These are phyloP conservation scores for Thelonectria blattea DNA, from an alignment of 2,329 filamentous ascomycete species.

Conservation along the genomic window DNA sequence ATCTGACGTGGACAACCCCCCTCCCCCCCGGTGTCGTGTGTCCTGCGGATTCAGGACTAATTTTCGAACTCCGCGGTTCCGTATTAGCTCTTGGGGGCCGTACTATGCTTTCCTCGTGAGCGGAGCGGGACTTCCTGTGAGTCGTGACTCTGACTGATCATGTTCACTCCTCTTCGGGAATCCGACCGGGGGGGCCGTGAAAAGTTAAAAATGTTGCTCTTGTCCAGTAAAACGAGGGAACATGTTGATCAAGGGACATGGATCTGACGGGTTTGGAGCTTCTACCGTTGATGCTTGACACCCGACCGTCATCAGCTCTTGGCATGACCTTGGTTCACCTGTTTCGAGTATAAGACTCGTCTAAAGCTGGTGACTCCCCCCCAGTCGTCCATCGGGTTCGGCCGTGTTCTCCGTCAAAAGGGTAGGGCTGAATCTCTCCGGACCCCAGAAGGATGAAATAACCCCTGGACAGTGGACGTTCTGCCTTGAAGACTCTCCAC, in stretches of 20 bases:
- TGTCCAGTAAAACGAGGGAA: neutral
- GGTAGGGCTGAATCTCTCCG: conserved; percentile 11
- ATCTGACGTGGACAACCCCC: conserved; percentile 24
- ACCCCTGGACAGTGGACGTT: neutral
- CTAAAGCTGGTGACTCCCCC: neutral
- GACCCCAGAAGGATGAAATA: conserved; percentile 11
- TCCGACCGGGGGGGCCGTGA: neutral
- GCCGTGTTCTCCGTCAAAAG: neutral
- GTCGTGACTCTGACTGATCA: conserved; percentile 9
- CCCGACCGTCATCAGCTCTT: neutral
- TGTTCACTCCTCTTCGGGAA: neutral
- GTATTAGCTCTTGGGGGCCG: conserved; percentile 12
- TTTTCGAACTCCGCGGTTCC: neutral
- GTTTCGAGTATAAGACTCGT: neutral
- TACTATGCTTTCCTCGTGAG: neutral
- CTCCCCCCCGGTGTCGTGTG: neutral
- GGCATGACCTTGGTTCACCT: neutral
- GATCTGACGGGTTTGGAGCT: neutral
- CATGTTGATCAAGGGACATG: neutral
- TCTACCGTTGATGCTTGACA: neutral
- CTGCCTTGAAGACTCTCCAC: conserved; percentile 3
- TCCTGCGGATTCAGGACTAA: neutral
- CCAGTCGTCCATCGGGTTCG: neutral
- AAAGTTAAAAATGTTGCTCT: neutral
- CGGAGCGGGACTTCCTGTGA: neutral